phyloP scores from a whole-genome alignment of 352 stramenopile species.

The Globisporangium lucens region DNA sequence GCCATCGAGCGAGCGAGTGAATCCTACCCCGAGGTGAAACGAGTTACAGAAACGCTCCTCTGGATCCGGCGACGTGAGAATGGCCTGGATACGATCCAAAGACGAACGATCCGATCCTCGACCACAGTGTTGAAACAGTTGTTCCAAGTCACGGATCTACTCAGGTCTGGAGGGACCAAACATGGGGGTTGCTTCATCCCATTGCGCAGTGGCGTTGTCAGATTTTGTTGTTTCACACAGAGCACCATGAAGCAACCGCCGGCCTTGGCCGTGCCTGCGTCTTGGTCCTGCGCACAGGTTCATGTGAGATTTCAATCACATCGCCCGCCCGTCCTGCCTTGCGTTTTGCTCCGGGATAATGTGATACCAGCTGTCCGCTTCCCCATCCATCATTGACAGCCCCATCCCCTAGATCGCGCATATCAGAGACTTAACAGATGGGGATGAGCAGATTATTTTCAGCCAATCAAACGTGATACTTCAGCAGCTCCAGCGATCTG shows the following conservation, averaged over 20 bases:
- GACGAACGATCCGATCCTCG: not conserved
- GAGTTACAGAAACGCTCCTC: not conserved
- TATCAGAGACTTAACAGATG: not conserved
- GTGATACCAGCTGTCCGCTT: conserved; percentile 7
- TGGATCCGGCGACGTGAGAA: not conserved
- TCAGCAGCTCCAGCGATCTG: too few relatives aligned
- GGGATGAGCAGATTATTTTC: not conserved
- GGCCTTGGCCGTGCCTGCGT: too few relatives aligned
- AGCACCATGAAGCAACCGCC: not conserved
- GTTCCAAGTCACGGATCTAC: not conserved
- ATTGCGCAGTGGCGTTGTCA: not conserved
- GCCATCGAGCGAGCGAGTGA: not conserved
- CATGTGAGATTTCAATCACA: not conserved
- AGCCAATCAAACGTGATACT: not conserved
- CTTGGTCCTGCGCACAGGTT: not conserved
- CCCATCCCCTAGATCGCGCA: conserved; percentile 8
- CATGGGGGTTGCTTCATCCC: not conserved
- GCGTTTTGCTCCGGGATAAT: not conserved
- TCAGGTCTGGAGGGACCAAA: not conserved
- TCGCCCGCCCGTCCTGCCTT: not conserved
- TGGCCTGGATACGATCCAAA: not conserved
- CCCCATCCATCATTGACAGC: conserved; percentile 5
- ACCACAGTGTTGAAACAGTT: not conserved
- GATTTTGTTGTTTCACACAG: not conserved
- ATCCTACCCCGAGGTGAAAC: not conserved